Evolutionary conservation across 768 basidiomycete genomes (phyloP), one percentile per base, ranked within the genome.

Genomic region (Artomyces pyxidatus): DNA sequence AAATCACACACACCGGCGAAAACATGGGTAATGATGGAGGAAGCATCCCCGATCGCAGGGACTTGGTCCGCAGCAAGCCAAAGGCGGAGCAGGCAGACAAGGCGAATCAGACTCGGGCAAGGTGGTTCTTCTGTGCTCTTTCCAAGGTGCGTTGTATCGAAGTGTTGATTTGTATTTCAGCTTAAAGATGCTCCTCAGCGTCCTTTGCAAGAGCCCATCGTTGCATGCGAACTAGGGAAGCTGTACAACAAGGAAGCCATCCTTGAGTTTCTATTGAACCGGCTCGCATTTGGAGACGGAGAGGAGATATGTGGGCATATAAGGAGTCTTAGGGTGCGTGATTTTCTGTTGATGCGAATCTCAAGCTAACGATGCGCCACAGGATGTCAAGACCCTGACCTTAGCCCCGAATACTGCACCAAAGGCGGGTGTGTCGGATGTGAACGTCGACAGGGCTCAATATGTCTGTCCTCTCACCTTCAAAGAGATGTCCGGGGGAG

Each of bases 161-260:
- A n/a, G n/a, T n/a, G n/a, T 38, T 23, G n/a, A 19, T 19, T 10
- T n/a, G 50, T 25, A 27, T 11, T 47, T 17, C 39, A 32, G 37
- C 17, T 28, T 47, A 25, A n/a, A 16, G 26, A 38, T 11, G 17
- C 25, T 30, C 9, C 23, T 11, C 60, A 94, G 91, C 77, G 78
- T 47, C 83, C 82, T n/a, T 73, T 98, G 1, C 81, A 84, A 59
- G 83, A 89, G 50, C 96, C 96, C 0, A 72, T 97, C 5, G 96
- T 97, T 0, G 84, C 93, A 0, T 95, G 92, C 66, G 83, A 83
- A 0, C 74, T 97, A 0, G 96, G 96, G 10, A 95, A 94, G 64
- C 71, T 99, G 0, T 98, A 97, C 64, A 99, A 97, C 68, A 96
- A 95, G 62, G 95, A 95, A 58, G 80, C 94, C 1, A 72, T 99